Base-by-base conservation (phyloP, 176 grass and related monocot species). In the Oryza longistaminata region DNA sequence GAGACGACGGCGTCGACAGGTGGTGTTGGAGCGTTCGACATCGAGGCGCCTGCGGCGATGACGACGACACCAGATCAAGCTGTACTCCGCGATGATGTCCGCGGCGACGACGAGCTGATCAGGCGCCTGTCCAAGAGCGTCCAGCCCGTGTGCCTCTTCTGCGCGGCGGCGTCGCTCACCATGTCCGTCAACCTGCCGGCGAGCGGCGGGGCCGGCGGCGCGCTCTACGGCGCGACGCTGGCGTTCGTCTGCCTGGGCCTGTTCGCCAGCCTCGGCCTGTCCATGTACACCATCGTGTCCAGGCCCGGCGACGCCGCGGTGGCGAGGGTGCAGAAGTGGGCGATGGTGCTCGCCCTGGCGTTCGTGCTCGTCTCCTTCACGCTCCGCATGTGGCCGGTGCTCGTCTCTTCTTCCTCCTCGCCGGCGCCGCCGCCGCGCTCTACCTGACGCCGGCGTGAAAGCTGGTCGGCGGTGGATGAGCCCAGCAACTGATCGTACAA, bases 251-350 rank as follows among this genome's bases (percentile, higher is more conserved):
- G 48, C 45, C 72, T 77, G 0, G 64, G 72, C 24, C 7, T 88
- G 21, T 73, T 83, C 81, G 34, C 87, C 2, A 88, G 86, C 87
- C 72, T 88, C 4, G 74, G 67, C 14, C 48, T 88, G 7, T 88
- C 73, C 80, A 83, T 83, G 81, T 78, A 66, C 81, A 64, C 87
- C 2, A 66, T 88, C 66, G 33, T 73, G 26, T 42, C 31, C 26
- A 39, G 27, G 49, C 22, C 73, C 31, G 52, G 74, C 29, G n/a
- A 45, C 14, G 13, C 45, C 3, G 80, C 48, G 21, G 39, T 73
- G 34, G 73, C 79, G 6, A 16, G 13, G n/a, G 66, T 73, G 80
- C 87, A 78, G 74, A 88, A 83, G 74, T 27, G 31, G 27, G 52
- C n/a, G 3, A 83, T 88, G 87, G n/a, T 83, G 12, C 31, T 73